Base-by-base conservation (phyloP, 306 rosid species). In the Luffa aegyptiaca region DNA sequence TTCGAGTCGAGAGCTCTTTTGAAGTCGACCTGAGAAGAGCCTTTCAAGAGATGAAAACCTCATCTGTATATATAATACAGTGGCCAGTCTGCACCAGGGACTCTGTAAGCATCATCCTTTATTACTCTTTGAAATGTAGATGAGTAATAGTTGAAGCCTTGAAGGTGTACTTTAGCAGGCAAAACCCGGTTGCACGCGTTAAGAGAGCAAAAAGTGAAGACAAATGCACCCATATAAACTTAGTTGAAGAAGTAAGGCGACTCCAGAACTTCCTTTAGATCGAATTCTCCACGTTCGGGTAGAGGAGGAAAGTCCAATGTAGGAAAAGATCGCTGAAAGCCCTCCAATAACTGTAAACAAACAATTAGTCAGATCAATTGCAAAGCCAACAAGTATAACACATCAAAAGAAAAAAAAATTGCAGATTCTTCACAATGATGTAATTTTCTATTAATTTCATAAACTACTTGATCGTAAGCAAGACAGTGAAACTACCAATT, bases 171-270 rank as follows among this genome's bases (percentile, higher is more conserved):
- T 18, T 39, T 17, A 10, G 5, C 48, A 3, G 11, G 45, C 11
- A 64, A 65, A 36, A 37, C 46, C 2, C 48, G 12, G 13, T 6
- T 16, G 72, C 42, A 3, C 5, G 1, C 21, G 1, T 37, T 39
- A 17, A 66, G 65, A 66, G 49, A 42, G 62, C 12, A 8, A 51
- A 71, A 80, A 76, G 77, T 58, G 78, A 61, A 77, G 56, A 75
- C 17, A 51, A 83, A 44, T 31, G 44, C 31, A 74, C 79, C 58
- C 46, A 16, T 45, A 62, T 8, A 17, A 66, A 42, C 36, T 92
- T 86, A 95, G 90, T 95, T 92, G 84, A 95, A 95, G 89, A 95
- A 95, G 86, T 95, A 95, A 51, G 98, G 89, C 2, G 98, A 92
- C 77, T 88, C 88, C 80, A 92, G 81, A 76, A 95, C 98, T 2